Evolutionary conservation across 1,139 yeast genomes (phyloP).

Genomic region (Casaregolazyma suthepensis): DNA sequence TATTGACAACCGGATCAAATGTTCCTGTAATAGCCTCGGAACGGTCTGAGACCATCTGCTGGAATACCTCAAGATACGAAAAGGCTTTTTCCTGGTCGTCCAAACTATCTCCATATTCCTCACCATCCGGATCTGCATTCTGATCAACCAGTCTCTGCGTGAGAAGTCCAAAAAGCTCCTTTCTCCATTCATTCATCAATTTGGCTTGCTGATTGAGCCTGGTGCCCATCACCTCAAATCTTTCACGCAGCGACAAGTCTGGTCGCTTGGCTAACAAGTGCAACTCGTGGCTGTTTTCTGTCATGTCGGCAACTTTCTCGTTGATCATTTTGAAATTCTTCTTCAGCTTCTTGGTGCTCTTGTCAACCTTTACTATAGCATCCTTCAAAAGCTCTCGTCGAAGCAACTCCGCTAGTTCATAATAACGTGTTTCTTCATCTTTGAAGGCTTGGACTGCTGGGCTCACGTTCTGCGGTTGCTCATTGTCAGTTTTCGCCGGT

Average conservation of each 20-base stretch:
- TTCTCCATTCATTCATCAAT: conserved; percentile 51
- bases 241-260: conserved; percentile 22
- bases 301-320: background rate
- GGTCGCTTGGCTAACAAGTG: conserved; percentile 4
- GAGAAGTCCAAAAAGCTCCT: conserved; percentile 42
- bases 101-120: conserved; percentile 69
- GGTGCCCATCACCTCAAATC: conserved; percentile 24
- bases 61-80: conserved; percentile 56
- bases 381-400: conserved; percentile 49
- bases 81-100: conserved; percentile 68
- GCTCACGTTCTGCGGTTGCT: conserved; percentile 12
- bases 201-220: conserved; percentile 53
- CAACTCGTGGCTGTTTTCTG: background rate
- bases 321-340: conserved; percentile 10
- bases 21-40: conserved; percentile 39
- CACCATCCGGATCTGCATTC: conserved; percentile 54
- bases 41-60: conserved; percentile 54
- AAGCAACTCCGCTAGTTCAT: conserved; percentile 56
- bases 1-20: conserved; percentile 17
- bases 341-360: conserved; percentile 18
- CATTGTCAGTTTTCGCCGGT: background rate
- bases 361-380: conserved; percentile 36
- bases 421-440: conserved; percentile 42
- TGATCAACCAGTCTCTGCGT: conserved; percentile 41
- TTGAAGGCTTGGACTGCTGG: conserved; percentile 28